Evolutionary conservation across 345 rosid genomes (phyloP).

Genomic region (Syzygium oleosum): DNA sequence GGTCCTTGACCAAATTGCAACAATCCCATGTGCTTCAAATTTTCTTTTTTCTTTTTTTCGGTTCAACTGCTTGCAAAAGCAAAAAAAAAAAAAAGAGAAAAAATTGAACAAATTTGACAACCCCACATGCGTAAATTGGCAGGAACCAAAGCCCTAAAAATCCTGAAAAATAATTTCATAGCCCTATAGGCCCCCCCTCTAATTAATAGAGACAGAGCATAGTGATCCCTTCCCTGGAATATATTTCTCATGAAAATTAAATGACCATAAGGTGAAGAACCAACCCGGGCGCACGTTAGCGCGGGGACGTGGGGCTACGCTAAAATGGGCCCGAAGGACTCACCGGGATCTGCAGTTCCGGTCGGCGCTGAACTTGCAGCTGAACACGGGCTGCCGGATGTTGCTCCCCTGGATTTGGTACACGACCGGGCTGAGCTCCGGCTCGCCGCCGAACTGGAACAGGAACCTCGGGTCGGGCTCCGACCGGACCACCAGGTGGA

Average conservation of each 20-base stretch:
- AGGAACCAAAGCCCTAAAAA: not conserved
- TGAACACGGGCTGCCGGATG: constrained; percentile 82
- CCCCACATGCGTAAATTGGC: not conserved
- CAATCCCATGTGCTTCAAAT: constrained; percentile 1
- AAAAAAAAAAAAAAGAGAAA: not conserved
- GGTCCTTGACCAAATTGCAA: not conserved
- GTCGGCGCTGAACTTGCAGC: constrained; percentile 95
- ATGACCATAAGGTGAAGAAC: too few species aligned
- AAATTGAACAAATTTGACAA: not conserved
- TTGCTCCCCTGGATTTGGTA: constrained; percentile 72
- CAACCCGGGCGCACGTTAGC: not conserved
- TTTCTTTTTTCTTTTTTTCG: not conserved
- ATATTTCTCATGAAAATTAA: not conserved
- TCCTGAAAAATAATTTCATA: not conserved
- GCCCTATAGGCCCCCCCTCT: not conserved
- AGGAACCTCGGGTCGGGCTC: constrained; percentile 90
- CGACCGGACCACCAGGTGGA: constrained; percentile 58
- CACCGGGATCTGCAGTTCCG: constrained; percentile 82
- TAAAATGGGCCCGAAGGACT: not conserved
- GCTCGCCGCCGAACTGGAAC: constrained; percentile 92
- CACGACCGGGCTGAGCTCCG: constrained; percentile 96
- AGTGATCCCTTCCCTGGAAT: not conserved
- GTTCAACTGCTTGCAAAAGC: not conserved
- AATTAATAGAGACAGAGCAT: not conserved
- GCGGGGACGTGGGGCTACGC: not conserved